Evolutionary conservation across 768 basidiomycete genomes (phyloP), one percentile per base, ranked within the genome.

Genomic region (Mycena floridula): DNA sequence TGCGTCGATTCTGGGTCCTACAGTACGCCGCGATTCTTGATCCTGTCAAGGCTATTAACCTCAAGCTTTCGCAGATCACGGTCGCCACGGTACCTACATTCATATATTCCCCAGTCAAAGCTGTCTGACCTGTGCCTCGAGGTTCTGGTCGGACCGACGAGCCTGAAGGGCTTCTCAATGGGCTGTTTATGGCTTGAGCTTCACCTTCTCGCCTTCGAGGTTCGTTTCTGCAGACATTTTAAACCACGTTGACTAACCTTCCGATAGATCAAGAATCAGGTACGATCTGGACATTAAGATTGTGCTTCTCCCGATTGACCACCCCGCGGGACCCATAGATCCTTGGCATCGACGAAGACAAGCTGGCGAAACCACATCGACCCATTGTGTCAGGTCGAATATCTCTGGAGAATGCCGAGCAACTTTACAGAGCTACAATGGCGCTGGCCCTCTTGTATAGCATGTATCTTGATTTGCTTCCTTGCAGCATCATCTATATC

Each of bases 361-460:
- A 42, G 36, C 40, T 58, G 7, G 46, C 53, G 5, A 58, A 56
- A 38, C 56, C 56, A 7, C 25, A 50, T 38, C 45, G 56, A 5
- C 56, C 56, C 5, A 53, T 55, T 43, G 48, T 46, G 2, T 45
- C 54, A 8, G 56, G 56, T 9, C 53, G 56, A 16, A 44, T 58
- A 5, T 47, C 54, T 7, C 15, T 50, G 16, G 35, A 24, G 12
- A 40, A 38, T 11, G 56, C 52, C 1, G 46, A 55, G 24, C 40
- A 12, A 2, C 38, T 55, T 5, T 58, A 58, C 41, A 25, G 52
- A 16, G 7, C 25, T 11, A 37, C 48, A 25, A 40, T 48, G 18
- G 42, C 41, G 6, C 13, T 48, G 8, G 32, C 50, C 6, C 16
- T 54, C 15, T 25, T 32, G 15, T 45, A 41, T 38, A 58, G 56